A percentile compares a stretch with the other conserved stretches of the same genome.
phyloP scores from a whole-genome alignment of 345 rosid species.

The Bruguiera gymnorhiza region DNA sequence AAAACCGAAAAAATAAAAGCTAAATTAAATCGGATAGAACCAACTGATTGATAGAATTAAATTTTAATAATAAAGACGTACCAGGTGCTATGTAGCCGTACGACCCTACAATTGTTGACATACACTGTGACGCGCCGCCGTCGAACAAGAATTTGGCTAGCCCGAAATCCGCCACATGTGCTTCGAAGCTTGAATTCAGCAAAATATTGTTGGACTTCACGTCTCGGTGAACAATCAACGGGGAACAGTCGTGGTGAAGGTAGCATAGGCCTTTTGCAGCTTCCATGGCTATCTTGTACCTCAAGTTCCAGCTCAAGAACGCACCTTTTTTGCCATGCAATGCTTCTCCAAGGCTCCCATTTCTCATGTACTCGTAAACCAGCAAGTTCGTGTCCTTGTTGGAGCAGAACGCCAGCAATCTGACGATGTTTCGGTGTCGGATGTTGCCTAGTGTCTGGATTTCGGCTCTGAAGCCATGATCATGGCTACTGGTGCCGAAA shows the following conservation, averaged over 20 bases:
- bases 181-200: conserved; percentile 78
- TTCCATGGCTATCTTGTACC: conserved; percentile 81
- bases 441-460: conserved; percentile 82
- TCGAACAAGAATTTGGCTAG: conserved; percentile 82
- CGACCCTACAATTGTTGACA: conserved; percentile 95
- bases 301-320: conserved; percentile 61
- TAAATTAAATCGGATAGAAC: background rate
- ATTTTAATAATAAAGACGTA: conserved; percentile 20
- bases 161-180: conserved; percentile 96
- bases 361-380: conserved; percentile 90
- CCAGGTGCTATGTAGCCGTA: conserved; percentile 99
- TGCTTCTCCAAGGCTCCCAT: conserved; percentile 91
- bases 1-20: background rate
- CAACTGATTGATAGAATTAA: background rate
- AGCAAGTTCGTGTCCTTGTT: conserved; percentile 78
- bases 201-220: conserved; percentile 92
- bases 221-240: conserved; percentile 83
- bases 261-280: conserved; percentile 93
- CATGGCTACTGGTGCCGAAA: conserved; percentile 63
- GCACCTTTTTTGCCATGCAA: conserved; percentile 77
- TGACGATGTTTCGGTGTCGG: conserved; percentile 86
- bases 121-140: conserved; percentile 80
- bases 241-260: conserved; percentile 91
- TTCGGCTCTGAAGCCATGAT: conserved; percentile 83
- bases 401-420: conserved; percentile 79